Conservation (phyloP, 108 stramenopile species). For the Chaetoceros muelleri region DNA sequence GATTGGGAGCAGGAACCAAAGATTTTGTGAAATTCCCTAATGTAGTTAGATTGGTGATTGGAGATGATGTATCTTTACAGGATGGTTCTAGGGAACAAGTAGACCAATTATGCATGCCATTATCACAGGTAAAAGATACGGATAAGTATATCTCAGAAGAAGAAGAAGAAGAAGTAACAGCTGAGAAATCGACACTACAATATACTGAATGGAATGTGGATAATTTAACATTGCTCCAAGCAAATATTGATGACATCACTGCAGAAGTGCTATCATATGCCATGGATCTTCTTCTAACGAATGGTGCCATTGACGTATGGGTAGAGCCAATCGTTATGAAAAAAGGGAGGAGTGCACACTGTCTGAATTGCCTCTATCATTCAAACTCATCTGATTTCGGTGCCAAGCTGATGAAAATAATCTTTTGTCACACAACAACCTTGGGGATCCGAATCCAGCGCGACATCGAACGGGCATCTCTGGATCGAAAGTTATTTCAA, state of each 20-base stretch:
- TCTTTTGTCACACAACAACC: slow-evolving; percentile 85
- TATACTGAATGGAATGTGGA: slow-evolving; percentile 26
- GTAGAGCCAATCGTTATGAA: slow-evolving; percentile 88
- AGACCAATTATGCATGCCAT: background rate
- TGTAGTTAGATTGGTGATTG: slow-evolving; percentile 73
- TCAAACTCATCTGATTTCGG: slow-evolving; percentile 3
- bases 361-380: slow-evolving; percentile 51
- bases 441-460: slow-evolving; percentile 72
- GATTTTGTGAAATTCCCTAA: slow-evolving; percentile 87
- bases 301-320: slow-evolving; percentile 86
- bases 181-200: background rate
- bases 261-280: slow-evolving; percentile 71
- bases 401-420: slow-evolving; percentile 30
- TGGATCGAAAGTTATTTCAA: slow-evolving; percentile 43
- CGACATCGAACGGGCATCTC: slow-evolving; percentile 55
- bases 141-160: background rate
- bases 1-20: slow-evolving; percentile 88
- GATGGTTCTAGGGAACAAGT: background rate
- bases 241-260: slow-evolving; percentile 89
- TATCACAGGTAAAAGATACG: background rate
- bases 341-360: slow-evolving; percentile 79
- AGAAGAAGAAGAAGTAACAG: background rate
- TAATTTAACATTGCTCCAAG: slow-evolving; percentile 54
- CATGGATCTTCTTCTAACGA: slow-evolving; percentile 44
- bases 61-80: slow-evolving; percentile 23